Conservation (phyloP, 495 filamentous ascomycete species). For the Articulospora tetracladia region DNA sequence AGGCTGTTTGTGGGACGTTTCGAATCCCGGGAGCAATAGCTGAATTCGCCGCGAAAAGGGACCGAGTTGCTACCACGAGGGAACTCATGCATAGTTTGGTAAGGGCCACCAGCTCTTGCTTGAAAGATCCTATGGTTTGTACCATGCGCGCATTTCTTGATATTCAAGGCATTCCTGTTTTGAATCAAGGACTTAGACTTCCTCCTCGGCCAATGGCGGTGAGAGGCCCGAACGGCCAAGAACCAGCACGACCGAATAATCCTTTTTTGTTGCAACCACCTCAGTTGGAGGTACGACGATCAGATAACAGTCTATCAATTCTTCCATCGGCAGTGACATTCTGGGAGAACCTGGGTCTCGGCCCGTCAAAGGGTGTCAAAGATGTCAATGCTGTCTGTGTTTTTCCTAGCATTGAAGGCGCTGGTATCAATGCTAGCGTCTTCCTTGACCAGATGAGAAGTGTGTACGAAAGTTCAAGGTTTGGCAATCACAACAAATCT, state of each 20-base stretch:
- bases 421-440: slow-evolving; percentile 53
- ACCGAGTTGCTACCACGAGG: slow-evolving; percentile 3
- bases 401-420: slow-evolving; percentile 59
- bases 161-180: slow-evolving; percentile 48
- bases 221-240: slow-evolving; percentile 31
- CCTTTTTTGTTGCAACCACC: slow-evolving; percentile 48
- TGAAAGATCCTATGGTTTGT: slow-evolving; percentile 33
- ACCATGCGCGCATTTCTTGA: slow-evolving; percentile 44
- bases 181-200: slow-evolving; percentile 38
- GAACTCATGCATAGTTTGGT: slow-evolving; percentile 18
- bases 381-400: slow-evolving; percentile 77
- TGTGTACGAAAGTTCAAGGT: slow-evolving; percentile 73
- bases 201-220: slow-evolving; percentile 35
- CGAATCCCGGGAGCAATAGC: slow-evolving; percentile 15
- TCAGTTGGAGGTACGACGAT: slow-evolving; percentile 73
- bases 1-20: slow-evolving; percentile 45
- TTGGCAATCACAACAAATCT: slow-evolving; percentile 66
- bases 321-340: slow-evolving; percentile 77
- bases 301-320: slow-evolving; percentile 69
- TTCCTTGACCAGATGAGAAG: slow-evolving; percentile 71
- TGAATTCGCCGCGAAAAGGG: background rate
- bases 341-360: slow-evolving; percentile 87
- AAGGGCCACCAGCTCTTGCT: slow-evolving; percentile 15
- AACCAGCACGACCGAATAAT: slow-evolving; percentile 26
- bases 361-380: slow-evolving; percentile 73